A percentile compares a stretch with the other conserved stretches of the same genome.
Conservation (phyloP, 2,329 filamentous ascomycete species). For the Orbilia oligospora region DNA sequence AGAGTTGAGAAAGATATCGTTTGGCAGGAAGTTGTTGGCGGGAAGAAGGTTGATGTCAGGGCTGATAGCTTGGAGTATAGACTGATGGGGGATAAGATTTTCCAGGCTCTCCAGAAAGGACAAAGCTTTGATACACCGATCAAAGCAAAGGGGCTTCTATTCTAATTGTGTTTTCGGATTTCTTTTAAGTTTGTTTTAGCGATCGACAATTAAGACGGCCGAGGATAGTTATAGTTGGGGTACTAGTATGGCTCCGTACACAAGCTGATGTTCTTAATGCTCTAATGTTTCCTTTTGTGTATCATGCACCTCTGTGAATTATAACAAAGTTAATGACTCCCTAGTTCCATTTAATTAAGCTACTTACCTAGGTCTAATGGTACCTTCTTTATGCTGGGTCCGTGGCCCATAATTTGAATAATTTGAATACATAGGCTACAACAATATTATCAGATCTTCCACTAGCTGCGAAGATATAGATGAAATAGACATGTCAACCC, state of each 20-base stretch:
- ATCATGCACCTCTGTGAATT: background rate
- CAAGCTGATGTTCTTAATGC: background rate
- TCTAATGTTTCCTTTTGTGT: constrained; percentile 11
- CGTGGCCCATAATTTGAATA: no score
- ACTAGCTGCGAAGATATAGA: no score
- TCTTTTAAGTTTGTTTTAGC: background rate
- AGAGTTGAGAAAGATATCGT: constrained; percentile 36
- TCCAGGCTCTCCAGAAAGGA: constrained; percentile 45
- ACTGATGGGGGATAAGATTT: constrained; percentile 53
- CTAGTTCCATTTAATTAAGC: background rate
- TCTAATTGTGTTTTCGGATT: background rate
- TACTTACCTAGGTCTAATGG: no score
- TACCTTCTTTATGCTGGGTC: no score
- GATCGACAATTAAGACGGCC: background rate
- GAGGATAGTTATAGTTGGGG: background rate
- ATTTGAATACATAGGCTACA: no score
- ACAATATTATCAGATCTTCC: no score
- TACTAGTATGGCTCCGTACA: constrained; percentile 6
- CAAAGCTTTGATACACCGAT: constrained; percentile 54
- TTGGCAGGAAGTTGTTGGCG: constrained; percentile 43
- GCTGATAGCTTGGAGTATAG: constrained; percentile 51
- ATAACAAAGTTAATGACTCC: background rate
- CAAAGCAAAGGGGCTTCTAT: constrained; percentile 32
- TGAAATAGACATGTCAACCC: no score
- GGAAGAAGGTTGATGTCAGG: constrained; percentile 24